A percentile compares a stretch with the other conserved stretches of the same genome.
These are phyloP conservation scores for Nepenthes gracilis DNA, from an alignment of 148 eudicot species.

Conservation along the genomic window DNA sequence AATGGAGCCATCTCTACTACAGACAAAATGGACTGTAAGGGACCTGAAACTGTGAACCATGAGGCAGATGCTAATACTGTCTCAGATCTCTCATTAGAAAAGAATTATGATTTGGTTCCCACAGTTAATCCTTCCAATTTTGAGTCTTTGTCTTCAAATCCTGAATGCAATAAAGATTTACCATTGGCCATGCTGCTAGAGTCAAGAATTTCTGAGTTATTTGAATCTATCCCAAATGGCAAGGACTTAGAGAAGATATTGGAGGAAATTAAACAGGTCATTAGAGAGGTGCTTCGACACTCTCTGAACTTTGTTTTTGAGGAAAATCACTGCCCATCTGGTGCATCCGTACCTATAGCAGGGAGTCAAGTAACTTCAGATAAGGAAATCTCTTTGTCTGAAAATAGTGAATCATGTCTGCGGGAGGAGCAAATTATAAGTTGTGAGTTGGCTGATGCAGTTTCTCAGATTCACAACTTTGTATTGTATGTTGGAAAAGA, in stretches of 20 bases:
- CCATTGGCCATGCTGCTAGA: conserved; percentile 33
- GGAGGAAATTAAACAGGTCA: conserved; percentile 42
- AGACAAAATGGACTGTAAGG: conserved; percentile 11
- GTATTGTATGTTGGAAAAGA: conserved; percentile 53
- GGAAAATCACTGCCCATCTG: conserved; percentile 22
- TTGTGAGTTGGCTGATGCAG: conserved; percentile 37
- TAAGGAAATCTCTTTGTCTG: conserved; percentile 32
- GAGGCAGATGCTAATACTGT: conserved; percentile 11
- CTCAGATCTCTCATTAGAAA: conserved; percentile 15
- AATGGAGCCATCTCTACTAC: conserved; percentile 17
- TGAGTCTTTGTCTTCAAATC: conserved; percentile 7
- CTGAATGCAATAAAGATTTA: conserved; percentile 20
- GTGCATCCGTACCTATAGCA: conserved; percentile 3
- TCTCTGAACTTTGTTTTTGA: conserved; percentile 23
- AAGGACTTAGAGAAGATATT: conserved; percentile 36
- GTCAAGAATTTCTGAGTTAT: conserved; percentile 39
- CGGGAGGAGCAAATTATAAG: conserved; percentile 10
- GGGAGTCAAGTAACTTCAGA: conserved; percentile 17
- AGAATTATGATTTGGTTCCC: conserved; percentile 9
- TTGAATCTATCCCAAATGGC: conserved; percentile 50
- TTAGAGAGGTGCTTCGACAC: conserved; percentile 36
- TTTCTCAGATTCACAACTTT: conserved; percentile 56
- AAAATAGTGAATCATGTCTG: conserved; percentile 14
- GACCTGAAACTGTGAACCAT: conserved; percentile 16
- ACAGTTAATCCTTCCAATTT: conserved; percentile 9